phyloP scores from a whole-genome alignment of 2,329 filamentous ascomycete species.

The Talaromyces sp. region DNA sequence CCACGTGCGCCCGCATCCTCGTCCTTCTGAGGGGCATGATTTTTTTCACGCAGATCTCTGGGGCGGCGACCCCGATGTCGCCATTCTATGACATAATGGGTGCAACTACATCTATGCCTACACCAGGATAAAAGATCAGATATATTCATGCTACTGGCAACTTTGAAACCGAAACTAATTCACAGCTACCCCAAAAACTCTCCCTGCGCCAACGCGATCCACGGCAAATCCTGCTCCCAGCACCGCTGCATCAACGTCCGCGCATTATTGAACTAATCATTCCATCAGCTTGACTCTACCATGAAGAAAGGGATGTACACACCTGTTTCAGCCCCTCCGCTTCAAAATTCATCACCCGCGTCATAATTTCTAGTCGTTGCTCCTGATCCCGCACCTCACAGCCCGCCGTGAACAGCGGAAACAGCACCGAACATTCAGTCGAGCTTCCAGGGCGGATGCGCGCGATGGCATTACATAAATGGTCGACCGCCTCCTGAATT shows the following conservation, averaged over 20 bases:
- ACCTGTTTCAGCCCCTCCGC: slow-evolving; percentile 73
- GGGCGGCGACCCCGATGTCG: neutral
- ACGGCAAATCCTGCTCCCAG: slow-evolving; percentile 33
- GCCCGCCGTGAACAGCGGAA: slow-evolving; percentile 78
- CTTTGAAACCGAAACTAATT: neutral
- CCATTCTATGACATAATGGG: neutral
- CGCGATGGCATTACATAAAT: slow-evolving; percentile 59
- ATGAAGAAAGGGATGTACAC: slow-evolving; percentile 18
- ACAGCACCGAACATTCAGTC: slow-evolving; percentile 69
- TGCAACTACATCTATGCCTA: neutral
- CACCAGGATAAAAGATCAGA: no score
- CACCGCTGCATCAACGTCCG: slow-evolving; percentile 36
- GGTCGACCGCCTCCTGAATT: slow-evolving; percentile 59
- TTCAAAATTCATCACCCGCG: slow-evolving; percentile 63
- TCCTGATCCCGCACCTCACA: slow-evolving; percentile 60
- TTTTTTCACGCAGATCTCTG: neutral
- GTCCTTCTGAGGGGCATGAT: neutral
- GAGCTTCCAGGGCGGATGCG: slow-evolving; percentile 61
- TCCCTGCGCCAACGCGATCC: slow-evolving; percentile 34
- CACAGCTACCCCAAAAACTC: slow-evolving; percentile 32
- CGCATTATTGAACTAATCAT: slow-evolving; percentile 34
- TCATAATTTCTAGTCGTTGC: slow-evolving; percentile 58
- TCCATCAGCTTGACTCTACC: neutral
- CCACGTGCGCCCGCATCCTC: neutral
- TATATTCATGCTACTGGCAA: neutral